Base-by-base conservation (phyloP, 2,329 filamentous ascomycete species). In the Leptographium radiaticola region DNA sequence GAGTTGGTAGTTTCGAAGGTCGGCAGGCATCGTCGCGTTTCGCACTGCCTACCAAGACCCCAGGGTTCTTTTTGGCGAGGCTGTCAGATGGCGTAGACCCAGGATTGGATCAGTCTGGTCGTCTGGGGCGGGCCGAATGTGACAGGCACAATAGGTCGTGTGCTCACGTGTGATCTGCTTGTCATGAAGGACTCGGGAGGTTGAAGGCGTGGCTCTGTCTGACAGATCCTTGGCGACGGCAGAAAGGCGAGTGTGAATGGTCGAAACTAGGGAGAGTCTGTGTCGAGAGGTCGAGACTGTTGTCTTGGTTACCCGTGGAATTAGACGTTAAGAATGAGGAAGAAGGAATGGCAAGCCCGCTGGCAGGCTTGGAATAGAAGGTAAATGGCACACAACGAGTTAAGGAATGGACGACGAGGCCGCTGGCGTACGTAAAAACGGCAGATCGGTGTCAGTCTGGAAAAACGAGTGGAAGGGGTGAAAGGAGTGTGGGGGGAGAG, bases 291-390 rank as follows among this genome's bases (percentile, higher is more conserved):
- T 36, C 34, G 34, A 36, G 34, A 36, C 9, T 36, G 34, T 36
- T 13, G 18, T 47, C 18, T 16, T 25, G 34, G 45, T 16, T 12
- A 31, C 6, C 33, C 25, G 31, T 20, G 6, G 46, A n/a, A 33
- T 30, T 42, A 25, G 4, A 42, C 15, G 31, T 48, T 11, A 43
- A 42, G 5, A 30, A 11, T 11, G 25, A 40, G 43, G 33, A 33
- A 6, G n/a, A 47, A 71, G 63, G 76, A 80, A 70, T 73, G 79
- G 70, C 73, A 70, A 68, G 75, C 76, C 77, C 68, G 75, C 74
- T 75, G 71, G 73, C 75, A 76, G 74, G 74, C 74, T 68, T 40
- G 64, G 53, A 51, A 57, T 60, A 58, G 58, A 52, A 46, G 47
- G 43, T 9, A 36, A 36, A 13, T 10, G 6, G 34, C 34, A 36